Evolutionary conservation across 1,284 basidiomycete species (phyloP).

Genomic region (Bjerkandera adusta): DNA sequence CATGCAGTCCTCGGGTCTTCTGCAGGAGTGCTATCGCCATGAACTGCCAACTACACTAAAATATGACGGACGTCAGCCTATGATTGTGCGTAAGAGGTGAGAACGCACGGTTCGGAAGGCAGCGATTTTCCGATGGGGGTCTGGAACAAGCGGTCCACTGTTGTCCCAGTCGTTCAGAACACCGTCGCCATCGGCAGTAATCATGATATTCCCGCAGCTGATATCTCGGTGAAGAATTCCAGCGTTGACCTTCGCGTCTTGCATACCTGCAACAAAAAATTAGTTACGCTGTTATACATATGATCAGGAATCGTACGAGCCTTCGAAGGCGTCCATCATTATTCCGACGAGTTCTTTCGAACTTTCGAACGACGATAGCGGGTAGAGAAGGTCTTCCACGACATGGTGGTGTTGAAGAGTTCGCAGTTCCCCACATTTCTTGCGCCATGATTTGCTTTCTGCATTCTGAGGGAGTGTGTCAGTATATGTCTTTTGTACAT

Average conservation of each 20-base stretch:
- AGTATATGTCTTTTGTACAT: slow-evolving; percentile 4
- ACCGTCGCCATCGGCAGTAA: slow-evolving; percentile 4
- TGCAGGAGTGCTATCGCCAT: slow-evolving; percentile 10
- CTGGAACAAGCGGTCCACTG: too few species aligned
- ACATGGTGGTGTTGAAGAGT: slow-evolving; percentile 14
- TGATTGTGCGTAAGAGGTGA: background rate
- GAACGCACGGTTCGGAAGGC: background rate
- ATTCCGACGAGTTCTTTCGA: slow-evolving; percentile 7
- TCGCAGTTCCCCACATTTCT: too few species aligned
- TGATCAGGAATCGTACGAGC: background rate
- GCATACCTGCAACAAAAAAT: background rate
- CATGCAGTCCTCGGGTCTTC: slow-evolving; percentile 7
- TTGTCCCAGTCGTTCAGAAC: slow-evolving; percentile 16
- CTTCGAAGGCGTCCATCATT: slow-evolving; percentile 7
- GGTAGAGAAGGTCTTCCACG: slow-evolving; percentile 12
- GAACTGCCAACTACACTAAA: slow-evolving; percentile 17
- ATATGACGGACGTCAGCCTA: background rate
- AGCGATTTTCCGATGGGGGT: too few species aligned
- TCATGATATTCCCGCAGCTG: slow-evolving; percentile 16
- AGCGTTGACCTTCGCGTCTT: background rate
- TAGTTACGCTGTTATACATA: background rate
- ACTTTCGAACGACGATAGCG: slow-evolving; percentile 10
- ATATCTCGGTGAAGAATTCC: slow-evolving; percentile 12
- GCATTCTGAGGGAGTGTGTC: background rate
- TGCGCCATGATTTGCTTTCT: too few species aligned